Conservation (phyloP, 441 rosid species). For the Euphorbia schlechtendalii region DNA sequence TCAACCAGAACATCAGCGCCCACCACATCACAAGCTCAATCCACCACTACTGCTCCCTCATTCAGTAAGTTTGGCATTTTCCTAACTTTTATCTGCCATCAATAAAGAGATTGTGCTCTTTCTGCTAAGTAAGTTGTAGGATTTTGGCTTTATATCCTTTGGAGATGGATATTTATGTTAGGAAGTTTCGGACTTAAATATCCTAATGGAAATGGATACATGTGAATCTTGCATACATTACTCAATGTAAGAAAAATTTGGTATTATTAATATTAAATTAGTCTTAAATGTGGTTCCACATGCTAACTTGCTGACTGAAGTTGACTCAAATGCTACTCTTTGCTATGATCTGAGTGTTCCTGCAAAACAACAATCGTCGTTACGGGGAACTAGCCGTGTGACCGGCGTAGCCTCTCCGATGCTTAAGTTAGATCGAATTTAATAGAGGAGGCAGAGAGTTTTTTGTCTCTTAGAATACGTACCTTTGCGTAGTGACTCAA, state of each 20-base stretch:
- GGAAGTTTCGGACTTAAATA: neutral
- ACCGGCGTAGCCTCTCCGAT: too few relatives aligned
- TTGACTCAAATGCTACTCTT: too few relatives aligned
- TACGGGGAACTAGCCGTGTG: too few relatives aligned
- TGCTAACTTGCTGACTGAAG: too few relatives aligned
- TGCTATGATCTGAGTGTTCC: too few relatives aligned
- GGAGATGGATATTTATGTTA: neutral
- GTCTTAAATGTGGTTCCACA: too few relatives aligned
- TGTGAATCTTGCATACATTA: neutral
- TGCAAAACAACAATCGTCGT: too few relatives aligned
- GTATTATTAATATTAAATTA: too few relatives aligned
- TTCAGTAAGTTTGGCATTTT: slow-evolving; percentile 45
- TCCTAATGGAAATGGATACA: neutral
- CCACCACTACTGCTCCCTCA: slow-evolving; percentile 32
- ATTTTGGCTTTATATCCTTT: neutral
- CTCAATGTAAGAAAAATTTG: neutral
- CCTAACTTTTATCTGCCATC: neutral
- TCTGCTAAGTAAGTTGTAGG: neutral
- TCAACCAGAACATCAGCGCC: slow-evolving; percentile 38
- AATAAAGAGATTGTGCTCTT: neutral
- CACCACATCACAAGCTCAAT: slow-evolving; percentile 41
- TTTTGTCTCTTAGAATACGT: too few relatives aligned
- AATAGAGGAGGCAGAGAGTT: too few relatives aligned
- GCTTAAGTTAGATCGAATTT: too few relatives aligned
- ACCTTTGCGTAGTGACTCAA: too few relatives aligned